These are phyloP conservation scores for Fusarium falciforme DNA, from an alignment of 2,329 filamentous ascomycete species.

Conservation along the genomic window DNA sequence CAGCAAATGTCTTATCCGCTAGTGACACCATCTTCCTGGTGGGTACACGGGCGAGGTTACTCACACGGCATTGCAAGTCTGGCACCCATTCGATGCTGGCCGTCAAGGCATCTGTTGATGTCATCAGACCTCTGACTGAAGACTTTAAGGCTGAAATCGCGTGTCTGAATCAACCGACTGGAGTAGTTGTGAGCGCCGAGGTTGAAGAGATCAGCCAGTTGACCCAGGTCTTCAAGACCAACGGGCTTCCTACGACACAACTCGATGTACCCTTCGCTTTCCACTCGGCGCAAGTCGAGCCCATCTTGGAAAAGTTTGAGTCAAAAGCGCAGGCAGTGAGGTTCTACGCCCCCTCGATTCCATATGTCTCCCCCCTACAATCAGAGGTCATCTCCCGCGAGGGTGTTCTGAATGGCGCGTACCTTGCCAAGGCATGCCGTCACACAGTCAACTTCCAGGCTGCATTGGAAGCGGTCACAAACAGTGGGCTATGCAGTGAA, in stretches of 20 bases:
- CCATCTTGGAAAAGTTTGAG: slow-evolving; percentile 69
- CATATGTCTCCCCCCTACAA: slow-evolving; percentile 75
- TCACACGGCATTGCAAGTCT: slow-evolving; percentile 63
- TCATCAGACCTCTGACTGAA: slow-evolving; percentile 6
- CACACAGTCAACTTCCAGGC: slow-evolving; percentile 74
- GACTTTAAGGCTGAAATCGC: slow-evolving; percentile 65
- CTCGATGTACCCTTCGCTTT: slow-evolving; percentile 66
- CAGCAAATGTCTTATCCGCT: slow-evolving; percentile 68
- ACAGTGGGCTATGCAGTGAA: slow-evolving; percentile 62
- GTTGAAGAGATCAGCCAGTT: slow-evolving; percentile 57
- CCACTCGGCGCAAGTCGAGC: slow-evolving; percentile 65
- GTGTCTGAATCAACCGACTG: slow-evolving; percentile 80
- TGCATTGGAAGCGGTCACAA: slow-evolving; percentile 64
- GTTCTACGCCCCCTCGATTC: slow-evolving; percentile 57
- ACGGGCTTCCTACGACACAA: slow-evolving; percentile 58
- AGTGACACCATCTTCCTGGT: slow-evolving; percentile 72
- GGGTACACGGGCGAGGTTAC: slow-evolving; percentile 65
- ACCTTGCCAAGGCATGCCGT: slow-evolving; percentile 70
- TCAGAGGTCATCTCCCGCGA: slow-evolving; percentile 63
- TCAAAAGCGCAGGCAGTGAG: slow-evolving; percentile 52
- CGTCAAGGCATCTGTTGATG: slow-evolving; percentile 16
- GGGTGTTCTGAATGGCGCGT: slow-evolving; percentile 62
- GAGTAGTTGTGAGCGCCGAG: slow-evolving; percentile 75
- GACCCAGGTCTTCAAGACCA: slow-evolving; percentile 45
- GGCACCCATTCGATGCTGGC: slow-evolving; percentile 28